A percentile compares a stretch with the other conserved stretches of the same genome.
Evolutionary conservation across 164 flowering plant genomes (phyloP).

Genomic region (Tetrastigma voinierianum): DNA sequence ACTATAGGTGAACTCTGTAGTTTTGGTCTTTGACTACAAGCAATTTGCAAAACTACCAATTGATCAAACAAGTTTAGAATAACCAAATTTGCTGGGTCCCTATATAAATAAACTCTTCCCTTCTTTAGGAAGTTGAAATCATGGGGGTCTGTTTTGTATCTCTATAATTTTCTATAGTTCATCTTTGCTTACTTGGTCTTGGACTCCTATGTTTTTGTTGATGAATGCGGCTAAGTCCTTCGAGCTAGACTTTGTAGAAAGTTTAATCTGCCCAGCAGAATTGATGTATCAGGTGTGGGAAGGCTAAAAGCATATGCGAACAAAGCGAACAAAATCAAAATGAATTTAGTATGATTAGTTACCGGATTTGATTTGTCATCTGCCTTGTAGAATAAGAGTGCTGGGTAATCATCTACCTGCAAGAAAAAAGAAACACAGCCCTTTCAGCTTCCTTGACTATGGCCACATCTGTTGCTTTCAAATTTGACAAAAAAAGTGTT

Average conservation of each 20-base stretch:
- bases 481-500: too few relatives aligned
- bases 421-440: constrained; percentile 7
- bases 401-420: constrained; percentile 77
- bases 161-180: constrained; percentile 49
- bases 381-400: constrained; percentile 69
- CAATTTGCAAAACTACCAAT: too few relatives aligned
- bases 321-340: neutral
- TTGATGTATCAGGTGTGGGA: constrained; percentile 8
- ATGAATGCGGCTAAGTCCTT: constrained; percentile 72
- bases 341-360: constrained; percentile 10
- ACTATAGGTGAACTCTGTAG: too few relatives aligned
- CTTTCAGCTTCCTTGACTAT: neutral
- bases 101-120: too few relatives aligned
- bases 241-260: constrained; percentile 59
- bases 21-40: too few relatives aligned
- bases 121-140: too few relatives aligned
- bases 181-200: constrained; percentile 48
- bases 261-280: constrained; percentile 51
- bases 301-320: neutral
- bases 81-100: too few relatives aligned
- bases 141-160: too few relatives aligned
- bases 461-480: too few relatives aligned
- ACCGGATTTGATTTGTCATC: constrained; percentile 74
- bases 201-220: constrained; percentile 44
- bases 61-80: too few relatives aligned